phyloP scores from a whole-genome alignment of 2,329 filamentous ascomycete species.

The Epichloe elymi region DNA sequence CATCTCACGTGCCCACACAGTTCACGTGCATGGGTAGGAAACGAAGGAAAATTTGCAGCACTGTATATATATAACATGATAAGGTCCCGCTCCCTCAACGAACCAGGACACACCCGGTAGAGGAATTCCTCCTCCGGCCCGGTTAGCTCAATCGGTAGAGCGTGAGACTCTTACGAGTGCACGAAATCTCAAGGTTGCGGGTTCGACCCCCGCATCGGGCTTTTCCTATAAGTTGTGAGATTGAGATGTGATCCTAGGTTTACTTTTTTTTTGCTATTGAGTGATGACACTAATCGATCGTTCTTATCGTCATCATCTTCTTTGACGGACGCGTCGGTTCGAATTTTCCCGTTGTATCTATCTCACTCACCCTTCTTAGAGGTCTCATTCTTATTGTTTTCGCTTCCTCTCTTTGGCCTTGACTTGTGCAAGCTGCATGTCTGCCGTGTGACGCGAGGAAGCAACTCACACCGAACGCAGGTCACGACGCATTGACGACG shows the following conservation, averaged over 20 bases:
- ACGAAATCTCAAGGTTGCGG: conserved; percentile 35
- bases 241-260: not conserved
- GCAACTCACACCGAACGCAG: too few species aligned
- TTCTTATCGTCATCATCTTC: not conserved
- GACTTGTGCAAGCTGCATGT: not conserved
- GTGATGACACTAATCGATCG: too few species aligned
- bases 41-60: not conserved
- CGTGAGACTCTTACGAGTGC: conserved; percentile 50
- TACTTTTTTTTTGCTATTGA: not conserved
- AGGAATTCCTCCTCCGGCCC: conserved; percentile 10
- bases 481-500: not conserved
- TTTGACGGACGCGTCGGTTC: not conserved
- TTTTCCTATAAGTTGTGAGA: not conserved
- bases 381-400: too few species aligned
- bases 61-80: not conserved
- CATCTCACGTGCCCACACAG: too few species aligned
- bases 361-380: too few species aligned
- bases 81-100: fast-evolving
- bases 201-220: conserved; percentile 35
- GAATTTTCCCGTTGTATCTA: too few species aligned
- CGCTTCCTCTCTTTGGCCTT: too few species aligned
- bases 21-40: too few species aligned
- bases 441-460: too few species aligned
- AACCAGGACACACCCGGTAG: not conserved
- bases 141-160: conserved; percentile 42